Conservation (phyloP, 2,329 filamentous ascomycete genomes). For the Alternaria brassicae region DNA sequence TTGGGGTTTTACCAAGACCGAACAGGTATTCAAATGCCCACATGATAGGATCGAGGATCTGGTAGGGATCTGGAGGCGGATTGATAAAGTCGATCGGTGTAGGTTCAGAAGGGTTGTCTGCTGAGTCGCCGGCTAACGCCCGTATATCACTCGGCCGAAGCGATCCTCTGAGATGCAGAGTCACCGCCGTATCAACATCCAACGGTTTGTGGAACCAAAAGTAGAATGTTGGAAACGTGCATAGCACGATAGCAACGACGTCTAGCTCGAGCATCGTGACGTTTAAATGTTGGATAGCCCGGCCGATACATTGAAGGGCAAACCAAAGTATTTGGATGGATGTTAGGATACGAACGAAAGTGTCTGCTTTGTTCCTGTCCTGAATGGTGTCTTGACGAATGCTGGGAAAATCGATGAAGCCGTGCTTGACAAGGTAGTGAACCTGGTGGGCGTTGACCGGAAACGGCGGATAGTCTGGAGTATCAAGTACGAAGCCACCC, state of each 20-base stretch:
- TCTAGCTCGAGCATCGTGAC: neutral
- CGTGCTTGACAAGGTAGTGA: neutral
- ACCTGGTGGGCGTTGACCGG: neutral
- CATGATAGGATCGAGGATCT: neutral
- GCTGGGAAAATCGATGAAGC: neutral
- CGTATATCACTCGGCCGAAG: neutral
- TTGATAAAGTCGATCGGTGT: neutral
- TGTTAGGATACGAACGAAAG: neutral
- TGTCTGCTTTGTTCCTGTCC: neutral
- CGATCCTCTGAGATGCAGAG: neutral
- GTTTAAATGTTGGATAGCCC: neutral
- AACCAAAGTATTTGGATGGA: neutral
- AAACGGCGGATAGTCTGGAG: neutral
- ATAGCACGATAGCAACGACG: neutral
- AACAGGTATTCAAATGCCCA: neutral
- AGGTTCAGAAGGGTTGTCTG: neutral
- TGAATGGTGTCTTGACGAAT: neutral
- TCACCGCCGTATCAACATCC: neutral
- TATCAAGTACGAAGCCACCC: neutral
- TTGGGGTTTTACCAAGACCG: accelerated
- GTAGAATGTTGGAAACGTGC: neutral
- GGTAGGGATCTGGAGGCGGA: neutral
- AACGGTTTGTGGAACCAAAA: neutral
- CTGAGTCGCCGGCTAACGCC: neutral
- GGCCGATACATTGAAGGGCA: neutral